Percentiles rank a stretch among this genome's conserved stretches.
Conservation (phyloP, 2,329 filamentous ascomycete genomes). For the Diaporthe australafricana region DNA sequence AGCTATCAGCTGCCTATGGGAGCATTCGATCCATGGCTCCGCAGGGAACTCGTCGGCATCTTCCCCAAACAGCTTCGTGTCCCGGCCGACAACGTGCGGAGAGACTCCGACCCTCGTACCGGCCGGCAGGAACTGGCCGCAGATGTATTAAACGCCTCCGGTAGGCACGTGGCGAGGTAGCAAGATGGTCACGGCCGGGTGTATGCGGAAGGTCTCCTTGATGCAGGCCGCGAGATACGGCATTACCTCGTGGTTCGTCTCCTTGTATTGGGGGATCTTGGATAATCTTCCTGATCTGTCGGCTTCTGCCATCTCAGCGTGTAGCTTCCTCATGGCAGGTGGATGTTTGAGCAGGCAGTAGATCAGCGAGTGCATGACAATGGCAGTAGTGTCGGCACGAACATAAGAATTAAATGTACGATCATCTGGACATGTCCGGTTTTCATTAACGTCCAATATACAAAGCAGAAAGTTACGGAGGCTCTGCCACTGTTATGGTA, state of each 20-base stretch:
- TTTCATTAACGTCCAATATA: no score
- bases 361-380: not conserved
- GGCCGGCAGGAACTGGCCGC: slow-evolving; percentile 49
- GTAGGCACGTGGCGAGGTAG: slow-evolving; percentile 48
- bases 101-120: slow-evolving; percentile 52
- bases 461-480: not conserved
- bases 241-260: slow-evolving; percentile 73
- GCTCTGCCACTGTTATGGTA: not conserved
- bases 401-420: no score
- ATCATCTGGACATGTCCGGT: no score
- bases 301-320: slow-evolving; percentile 75
- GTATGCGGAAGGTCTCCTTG: slow-evolving; percentile 79
- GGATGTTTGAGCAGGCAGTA: slow-evolving; percentile 51
- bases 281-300: slow-evolving; percentile 59
- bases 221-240: slow-evolving; percentile 57
- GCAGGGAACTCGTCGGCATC: slow-evolving; percentile 56
- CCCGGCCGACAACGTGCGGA: slow-evolving; percentile 48
- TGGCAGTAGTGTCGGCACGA: slow-evolving; percentile 11
- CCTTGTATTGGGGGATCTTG: slow-evolving; percentile 61
- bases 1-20: slow-evolving; percentile 43
- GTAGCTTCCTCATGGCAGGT: slow-evolving; percentile 77
- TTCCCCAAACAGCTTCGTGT: slow-evolving; percentile 47
- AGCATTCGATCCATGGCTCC: slow-evolving; percentile 50
- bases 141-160: slow-evolving; percentile 46
- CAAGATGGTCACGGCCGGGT: slow-evolving; percentile 63